Evolutionary conservation across 768 basidiomycete species (phyloP), one percentile per base, ranked within the genome.

Genomic region (Xerocomus potaroensis): DNA sequence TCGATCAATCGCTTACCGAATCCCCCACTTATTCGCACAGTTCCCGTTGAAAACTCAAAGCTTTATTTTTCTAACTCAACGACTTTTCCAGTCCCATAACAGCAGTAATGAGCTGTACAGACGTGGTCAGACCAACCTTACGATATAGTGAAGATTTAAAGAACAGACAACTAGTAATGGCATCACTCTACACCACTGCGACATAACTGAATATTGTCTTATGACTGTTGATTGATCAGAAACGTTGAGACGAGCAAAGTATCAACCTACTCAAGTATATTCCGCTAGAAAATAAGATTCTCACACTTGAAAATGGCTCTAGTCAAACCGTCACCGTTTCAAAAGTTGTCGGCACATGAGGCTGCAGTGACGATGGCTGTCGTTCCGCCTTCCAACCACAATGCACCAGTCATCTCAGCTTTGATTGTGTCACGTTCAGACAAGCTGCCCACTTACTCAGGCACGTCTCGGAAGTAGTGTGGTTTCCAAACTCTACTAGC

Each of bases 251-350:
- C 19, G 24, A 41, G 18, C 10, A n/a, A 15, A 41, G 9, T 22
- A 29, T 44, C 34, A 47, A 3, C 47, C 47, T 30, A 36, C 45
- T 44, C 24, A 42, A 35, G 38, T 47, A 42, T 29, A 53, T 43
- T 23, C 50, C 45, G 5, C 41, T 27, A 21, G 21, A 36, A 18
- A 57, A 47, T 34, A 41, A 45, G 26, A 38, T 19, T 14, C 46
- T 46, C 21, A 49, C 31, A n/a, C 50, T 49, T 33, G n/a, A 31
- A 38, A 41, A 23, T 19, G 15, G 27, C 15, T 39, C 4, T 16
- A 21, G 18, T 29, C 22, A 7, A 6, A 19, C 11, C 26, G 26
- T 23, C 2, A 15, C 42, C 11, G 18, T 5, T n/a, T 19, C 33
- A 29, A 15, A 32, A 9, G 15, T 31, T 14, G 10, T 15, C 21